Evolutionary conservation across 1,284 basidiomycete species (phyloP).

Genomic region (Coriolopsis trogii): DNA sequence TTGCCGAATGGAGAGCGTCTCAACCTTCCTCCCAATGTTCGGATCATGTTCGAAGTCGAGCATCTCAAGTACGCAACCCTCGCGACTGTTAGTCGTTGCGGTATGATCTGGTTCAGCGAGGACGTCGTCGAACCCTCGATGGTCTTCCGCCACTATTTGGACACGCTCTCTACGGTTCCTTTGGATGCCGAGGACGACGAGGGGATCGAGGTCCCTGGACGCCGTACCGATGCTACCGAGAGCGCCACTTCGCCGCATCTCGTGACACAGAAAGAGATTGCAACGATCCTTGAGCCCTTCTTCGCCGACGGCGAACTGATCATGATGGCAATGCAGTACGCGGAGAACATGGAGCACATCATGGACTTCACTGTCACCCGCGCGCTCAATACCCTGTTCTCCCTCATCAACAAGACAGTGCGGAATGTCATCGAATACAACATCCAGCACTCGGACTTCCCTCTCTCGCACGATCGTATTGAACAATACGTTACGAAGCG

Average conservation of each 20-base stretch:
- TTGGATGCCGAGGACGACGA: conserved; percentile 94
- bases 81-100: conserved; percentile 99
- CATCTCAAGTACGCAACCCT: conserved; percentile 96
- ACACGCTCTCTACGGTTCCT: conserved; percentile 75
- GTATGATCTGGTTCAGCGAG: conserved; percentile 99
- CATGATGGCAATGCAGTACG: conserved; percentile 76
- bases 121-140: conserved; percentile 91
- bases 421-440: conserved; percentile 97
- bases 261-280: conserved; percentile 82
- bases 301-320: conserved; percentile 87
- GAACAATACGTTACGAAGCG: conserved; percentile 92
- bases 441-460: conserved; percentile 93
- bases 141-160: conserved; percentile 91
- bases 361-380: conserved; percentile 98
- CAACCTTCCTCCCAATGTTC: conserved; percentile 94
- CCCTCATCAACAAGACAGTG: conserved; percentile 94
- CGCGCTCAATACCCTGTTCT: conserved; percentile 95
- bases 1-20: conserved; percentile 98
- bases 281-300: conserved; percentile 77
- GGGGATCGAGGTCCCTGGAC: conserved; percentile 57
- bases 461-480: conserved; percentile 80
- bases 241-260: conserved; percentile 66
- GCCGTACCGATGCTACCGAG: conserved; percentile 56
- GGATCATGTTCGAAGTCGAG: conserved; percentile 99
- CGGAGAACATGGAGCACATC: conserved; percentile 89